Percentiles rank a stretch among this genome's conserved stretches.
These are phyloP conservation scores for Camelina laxa DNA, from an alignment of 345 rosid species.

Conservation along the genomic window DNA sequence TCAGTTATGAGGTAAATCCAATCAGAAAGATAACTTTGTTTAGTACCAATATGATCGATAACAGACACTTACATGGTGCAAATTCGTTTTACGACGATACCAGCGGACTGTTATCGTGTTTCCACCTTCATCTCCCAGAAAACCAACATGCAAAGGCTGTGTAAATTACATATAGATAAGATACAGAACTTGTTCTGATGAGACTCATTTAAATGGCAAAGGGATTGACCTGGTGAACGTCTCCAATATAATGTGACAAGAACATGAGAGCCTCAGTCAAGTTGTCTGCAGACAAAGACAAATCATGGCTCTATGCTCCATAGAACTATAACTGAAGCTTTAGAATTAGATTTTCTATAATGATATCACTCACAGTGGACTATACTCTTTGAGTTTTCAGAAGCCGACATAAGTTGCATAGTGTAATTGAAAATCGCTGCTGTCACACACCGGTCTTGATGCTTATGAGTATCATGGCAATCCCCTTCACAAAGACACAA, in stretches of 20 bases:
- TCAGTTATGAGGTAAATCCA: neutral
- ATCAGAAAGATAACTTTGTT: neutral
- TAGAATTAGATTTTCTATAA: slow-evolving; percentile 13
- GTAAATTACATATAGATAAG: slow-evolving; percentile 27
- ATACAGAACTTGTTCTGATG: slow-evolving; percentile 1
- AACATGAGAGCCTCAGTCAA: slow-evolving; percentile 93
- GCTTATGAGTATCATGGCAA: slow-evolving; percentile 75
- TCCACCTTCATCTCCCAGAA: slow-evolving; percentile 92
- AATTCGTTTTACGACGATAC: slow-evolving; percentile 84
- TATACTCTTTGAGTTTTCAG: slow-evolving; percentile 41
- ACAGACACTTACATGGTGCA: slow-evolving; percentile 80
- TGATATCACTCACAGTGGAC: slow-evolving; percentile 54
- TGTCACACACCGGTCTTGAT: slow-evolving; percentile 69
- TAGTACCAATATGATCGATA: neutral
- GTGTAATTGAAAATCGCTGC: slow-evolving; percentile 93
- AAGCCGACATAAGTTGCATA: slow-evolving; percentile 62
- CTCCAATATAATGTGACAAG: slow-evolving; percentile 85
- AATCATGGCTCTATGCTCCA: slow-evolving; percentile 16
- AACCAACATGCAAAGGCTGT: slow-evolving; percentile 96
- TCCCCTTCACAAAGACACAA: slow-evolving; percentile 65
- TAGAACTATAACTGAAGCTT: slow-evolving; percentile 6
- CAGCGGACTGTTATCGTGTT: slow-evolving; percentile 79
- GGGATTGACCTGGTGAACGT: slow-evolving; percentile 82
- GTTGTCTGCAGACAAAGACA: slow-evolving; percentile 62
- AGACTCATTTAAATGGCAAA: slow-evolving; percentile 4